Percentiles rank a stretch among this genome's conserved stretches.
phyloP scores from a whole-genome alignment of 2,329 filamentous ascomycete genomes.

The Zarea fungicola region DNA sequence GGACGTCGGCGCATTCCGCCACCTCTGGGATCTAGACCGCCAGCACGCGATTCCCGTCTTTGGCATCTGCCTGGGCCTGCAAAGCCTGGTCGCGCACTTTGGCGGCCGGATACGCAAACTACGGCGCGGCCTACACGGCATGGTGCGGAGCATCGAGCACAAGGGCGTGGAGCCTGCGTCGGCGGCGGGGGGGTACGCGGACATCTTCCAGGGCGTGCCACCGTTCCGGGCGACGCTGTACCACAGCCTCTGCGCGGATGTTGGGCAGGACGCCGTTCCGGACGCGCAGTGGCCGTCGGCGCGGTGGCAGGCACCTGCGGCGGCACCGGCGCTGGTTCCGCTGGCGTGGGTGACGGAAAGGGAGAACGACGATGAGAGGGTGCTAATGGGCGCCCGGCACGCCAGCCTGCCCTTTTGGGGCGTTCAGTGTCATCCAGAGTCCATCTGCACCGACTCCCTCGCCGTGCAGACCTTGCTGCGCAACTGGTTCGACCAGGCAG shows the following conservation, averaged over 20 bases:
- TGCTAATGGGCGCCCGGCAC: constrained; percentile 76
- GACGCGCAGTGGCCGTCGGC: constrained; percentile 30
- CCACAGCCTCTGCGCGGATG: constrained; percentile 57
- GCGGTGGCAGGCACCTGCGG: constrained; percentile 35
- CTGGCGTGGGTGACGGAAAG: constrained; percentile 58
- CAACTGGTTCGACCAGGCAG: constrained; percentile 70
- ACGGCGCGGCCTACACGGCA: constrained; percentile 72
- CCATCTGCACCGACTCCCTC: constrained; percentile 66
- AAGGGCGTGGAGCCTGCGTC: constrained; percentile 13
- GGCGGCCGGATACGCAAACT: constrained; percentile 63
- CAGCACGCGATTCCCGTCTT: constrained; percentile 66
- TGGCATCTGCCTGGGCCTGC: constrained; percentile 86
- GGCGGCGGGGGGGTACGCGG: constrained; percentile 24
- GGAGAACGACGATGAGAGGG: constrained; percentile 37
- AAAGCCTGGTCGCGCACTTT: constrained; percentile 67
- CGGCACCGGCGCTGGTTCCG: constrained; percentile 43
- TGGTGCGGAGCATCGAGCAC: constrained; percentile 65
- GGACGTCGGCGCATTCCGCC: constrained; percentile 79
- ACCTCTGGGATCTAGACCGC: constrained; percentile 65
- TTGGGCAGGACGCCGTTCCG: constrained; percentile 42
- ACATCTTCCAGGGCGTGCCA: constrained; percentile 61
- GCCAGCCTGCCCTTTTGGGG: constrained; percentile 70
- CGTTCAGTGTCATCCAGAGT: constrained; percentile 88
- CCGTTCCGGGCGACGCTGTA: constrained; percentile 70
- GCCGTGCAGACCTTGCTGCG: constrained; percentile 58